Base-by-base conservation (phyloP, 352 stramenopile genomes). In the Peronospora farinosa region DNA sequence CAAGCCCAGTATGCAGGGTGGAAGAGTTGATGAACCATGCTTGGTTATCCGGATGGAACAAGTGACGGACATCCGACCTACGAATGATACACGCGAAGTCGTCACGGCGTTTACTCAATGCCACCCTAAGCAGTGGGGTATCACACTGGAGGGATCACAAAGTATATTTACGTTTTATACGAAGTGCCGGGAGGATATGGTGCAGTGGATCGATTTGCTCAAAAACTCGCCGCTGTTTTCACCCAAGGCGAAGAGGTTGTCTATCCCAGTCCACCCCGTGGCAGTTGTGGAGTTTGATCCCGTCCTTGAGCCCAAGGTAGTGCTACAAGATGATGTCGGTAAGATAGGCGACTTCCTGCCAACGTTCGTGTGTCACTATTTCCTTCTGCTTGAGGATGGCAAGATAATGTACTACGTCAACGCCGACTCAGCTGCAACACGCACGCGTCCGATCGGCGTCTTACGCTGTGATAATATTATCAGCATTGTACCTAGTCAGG, bases 81-180 rank as follows among this genome's bases (percentile, higher is more conserved):
- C 82, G 2, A 90, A 95, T 42, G 84, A 92, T 51, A 84, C 69
- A 7, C 70, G 75, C 13, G 77, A 88, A 37, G 70, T 86, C 9
- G 78, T 88, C n/a, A 78, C 73, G 16, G 74, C 78, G 21, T 87
- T 72, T 48, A 90, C 78, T 8, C 82, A 93, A 56, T 92, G 81
- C 45, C 79, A 92, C 33, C 78, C 84, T 8, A 95, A 92, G 57
- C 77, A 89, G 39, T 92, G 81, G 78, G 84, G 84, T 13, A 46
- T 95, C 39, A 95, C 81, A 0, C 66, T 95, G 2, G 79, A 95
- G 56, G 78, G 79, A 35, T 83, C 75, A 1, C 66, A 84, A 16
- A 88, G 67, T 38, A 88, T 95, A 30, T 90, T 92, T 53, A 92
- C 81, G 5, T 95, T 92, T 47, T 92, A 88, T 61, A 87, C 83